Percentiles rank a stretch among this genome's conserved stretches.
These are phyloP conservation scores for Gymnopus androsaceus DNA, from an alignment of 1,284 basidiomycete species.

Conservation along the genomic window DNA sequence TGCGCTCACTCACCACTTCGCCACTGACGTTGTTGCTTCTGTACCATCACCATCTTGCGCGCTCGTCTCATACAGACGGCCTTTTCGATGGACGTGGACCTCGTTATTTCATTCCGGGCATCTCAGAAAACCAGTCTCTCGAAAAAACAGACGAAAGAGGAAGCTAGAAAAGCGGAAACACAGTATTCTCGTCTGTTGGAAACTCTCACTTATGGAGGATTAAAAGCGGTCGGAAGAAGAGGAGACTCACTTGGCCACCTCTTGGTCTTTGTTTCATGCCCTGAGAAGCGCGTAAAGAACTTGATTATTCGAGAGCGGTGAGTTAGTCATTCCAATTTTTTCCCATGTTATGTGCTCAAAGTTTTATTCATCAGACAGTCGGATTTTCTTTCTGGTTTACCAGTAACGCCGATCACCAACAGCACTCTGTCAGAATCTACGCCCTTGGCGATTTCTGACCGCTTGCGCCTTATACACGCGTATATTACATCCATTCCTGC, in stretches of 20 bases:
- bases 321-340: conserved; percentile 30
- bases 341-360: neutral
- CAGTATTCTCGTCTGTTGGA: conserved; percentile 71
- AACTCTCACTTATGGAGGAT: conserved; percentile 58
- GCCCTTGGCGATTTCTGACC: conserved; percentile 67
- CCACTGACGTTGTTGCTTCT: neutral
- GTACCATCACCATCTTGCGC: neutral
- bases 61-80: no score
- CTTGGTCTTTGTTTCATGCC: conserved; percentile 79
- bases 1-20: no score
- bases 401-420: conserved; percentile 47
- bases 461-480: conserved; percentile 77
- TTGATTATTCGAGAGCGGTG: conserved; percentile 79
- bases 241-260: conserved; percentile 78
- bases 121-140: conserved; percentile 49
- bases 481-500: conserved; percentile 70
- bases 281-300: conserved; percentile 58
- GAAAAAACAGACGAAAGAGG: conserved; percentile 62
- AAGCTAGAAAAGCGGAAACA: conserved; percentile 61
- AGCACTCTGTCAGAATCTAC: conserved; percentile 39
- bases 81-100: conserved; percentile 59
- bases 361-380: conserved; percentile 48
- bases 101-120: conserved; percentile 70
- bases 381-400: conserved; percentile 65
- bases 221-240: conserved; percentile 71